Evolutionary conservation across 2,329 filamentous ascomycete species (phyloP).

Genomic region (Endothia cerciana): DNA sequence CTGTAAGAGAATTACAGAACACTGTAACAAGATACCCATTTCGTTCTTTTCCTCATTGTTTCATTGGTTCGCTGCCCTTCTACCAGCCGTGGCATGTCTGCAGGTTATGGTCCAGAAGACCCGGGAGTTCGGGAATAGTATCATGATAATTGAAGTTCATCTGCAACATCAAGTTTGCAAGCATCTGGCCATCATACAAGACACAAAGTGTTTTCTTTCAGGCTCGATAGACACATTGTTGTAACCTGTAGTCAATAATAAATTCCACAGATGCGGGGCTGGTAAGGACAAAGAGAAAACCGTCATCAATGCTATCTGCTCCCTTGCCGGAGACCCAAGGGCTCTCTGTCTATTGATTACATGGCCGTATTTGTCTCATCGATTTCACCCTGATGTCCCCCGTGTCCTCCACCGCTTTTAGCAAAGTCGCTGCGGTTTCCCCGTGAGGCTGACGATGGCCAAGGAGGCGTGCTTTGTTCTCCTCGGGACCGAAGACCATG

Average conservation of each 20-base stretch:
- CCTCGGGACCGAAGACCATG: background rate
- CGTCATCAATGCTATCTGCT: background rate
- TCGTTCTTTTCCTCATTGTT: background rate
- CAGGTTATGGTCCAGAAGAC: too few species aligned
- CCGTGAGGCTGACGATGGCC: background rate
- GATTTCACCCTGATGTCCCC: background rate
- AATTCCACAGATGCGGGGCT: background rate
- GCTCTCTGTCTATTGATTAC: background rate
- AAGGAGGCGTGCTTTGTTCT: background rate
- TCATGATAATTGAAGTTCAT: too few species aligned
- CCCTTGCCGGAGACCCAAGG: background rate
- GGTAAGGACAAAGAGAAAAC: background rate
- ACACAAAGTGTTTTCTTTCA: too few species aligned
- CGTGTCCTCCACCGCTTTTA: background rate
- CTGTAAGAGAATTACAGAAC: background rate
- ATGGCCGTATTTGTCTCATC: background rate
- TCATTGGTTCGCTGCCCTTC: too few species aligned
- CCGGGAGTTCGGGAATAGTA: too few species aligned
- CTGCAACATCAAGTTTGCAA: too few species aligned
- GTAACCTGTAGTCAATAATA: background rate
- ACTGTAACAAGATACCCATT: constrained; percentile 6
- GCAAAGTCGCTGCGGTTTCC: background rate
- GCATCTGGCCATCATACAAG: too few species aligned
- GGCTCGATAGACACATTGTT: background rate
- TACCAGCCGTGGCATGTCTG: too few species aligned